Percentiles rank a stretch among this genome's conserved stretches.
Conservation (phyloP, 2,329 filamentous ascomycete genomes). For the Alternaria brassicicola region DNA sequence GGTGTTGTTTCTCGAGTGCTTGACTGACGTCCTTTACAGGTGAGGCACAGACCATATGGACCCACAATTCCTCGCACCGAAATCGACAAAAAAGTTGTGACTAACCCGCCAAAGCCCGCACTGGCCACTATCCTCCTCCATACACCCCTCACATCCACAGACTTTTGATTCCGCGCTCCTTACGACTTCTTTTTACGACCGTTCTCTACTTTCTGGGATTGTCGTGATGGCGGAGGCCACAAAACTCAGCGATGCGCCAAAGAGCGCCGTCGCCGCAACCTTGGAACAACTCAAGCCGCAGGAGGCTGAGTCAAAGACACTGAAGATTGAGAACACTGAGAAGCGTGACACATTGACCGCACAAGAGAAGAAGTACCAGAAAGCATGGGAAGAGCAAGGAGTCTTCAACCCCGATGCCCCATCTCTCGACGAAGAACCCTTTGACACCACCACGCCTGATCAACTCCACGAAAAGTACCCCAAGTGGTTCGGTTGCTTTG, state of each 20-base stretch:
- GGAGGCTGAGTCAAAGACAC: conserved; percentile 63
- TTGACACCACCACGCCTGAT: conserved; percentile 72
- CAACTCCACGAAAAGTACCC: conserved; percentile 81
- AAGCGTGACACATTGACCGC: conserved; percentile 83
- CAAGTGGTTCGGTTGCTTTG: conserved; percentile 88
- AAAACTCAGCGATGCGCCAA: conserved; percentile 35
- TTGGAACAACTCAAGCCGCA: conserved; percentile 62
- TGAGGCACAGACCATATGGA: not conserved
- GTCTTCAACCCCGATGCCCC: conserved; percentile 90
- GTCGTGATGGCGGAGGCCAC: conserved; percentile 42
- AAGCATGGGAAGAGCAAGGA: conserved; percentile 75
- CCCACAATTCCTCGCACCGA: conserved; percentile 14
- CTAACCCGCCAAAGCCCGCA: conserved; percentile 8
- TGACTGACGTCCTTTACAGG: conserved; percentile 24
- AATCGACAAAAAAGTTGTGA: conserved; percentile 21
- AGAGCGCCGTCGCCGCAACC: conserved; percentile 58
- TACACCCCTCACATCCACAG: not conserved
- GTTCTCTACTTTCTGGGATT: conserved; percentile 3
- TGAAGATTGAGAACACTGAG: conserved; percentile 77
- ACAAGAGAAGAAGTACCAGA: conserved; percentile 91
- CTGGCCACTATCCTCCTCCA: conserved; percentile 1
- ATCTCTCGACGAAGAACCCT: conserved; percentile 75
- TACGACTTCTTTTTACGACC: conserved; percentile 1
- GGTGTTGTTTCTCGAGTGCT: conserved; percentile 10
- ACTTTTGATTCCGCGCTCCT: conserved; percentile 21